Evolutionary conservation across 2,329 filamentous ascomycete genomes (phyloP), one percentile per base, ranked within the genome.

Genomic region (Neofusicoccum umdonicola): DNA sequence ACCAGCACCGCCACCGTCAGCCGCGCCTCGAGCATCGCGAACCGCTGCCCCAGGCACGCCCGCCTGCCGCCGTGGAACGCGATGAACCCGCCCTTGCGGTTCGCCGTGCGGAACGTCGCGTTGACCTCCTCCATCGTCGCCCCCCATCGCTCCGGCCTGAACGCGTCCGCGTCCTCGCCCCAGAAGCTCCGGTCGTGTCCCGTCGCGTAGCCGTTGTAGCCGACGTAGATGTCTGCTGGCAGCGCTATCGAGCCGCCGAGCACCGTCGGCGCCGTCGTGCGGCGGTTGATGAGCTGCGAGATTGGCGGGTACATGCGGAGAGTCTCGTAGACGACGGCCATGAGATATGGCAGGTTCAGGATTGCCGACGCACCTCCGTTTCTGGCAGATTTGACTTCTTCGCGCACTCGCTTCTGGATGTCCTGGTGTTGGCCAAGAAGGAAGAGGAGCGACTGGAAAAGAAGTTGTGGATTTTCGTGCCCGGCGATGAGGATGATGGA

Each of bases 271-370:
- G 68, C 66, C 0, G 76, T 77, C 3, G 76, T 76, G 31, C 69
- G 61, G 5, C 81, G 77, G 62, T 84, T 84, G 67, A 84, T 79
- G 47, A 84, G 73, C 65, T 84, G 81, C 0, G 76, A 78, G 58
- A 84, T 79, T 7, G 82, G 82, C 0, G 82, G 82, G 64, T 80
- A 82, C 51, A 84, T 74, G 1, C 82, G 80, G 12, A 84, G 75
- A 22, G 75, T 71, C 61, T 84, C 82, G 66, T 81, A 79, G 19
- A 84, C 72, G 27, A 81, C 74, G 0, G 82, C 72, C 1, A 77
- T 81, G 5, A 84, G 72, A 37, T 77, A 76, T 0, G 81, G 80
- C 34, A 82, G 71, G 39, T 17, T 45, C 15, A 45, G 31, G 39
- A 54, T 48, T n/a, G 60, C 37, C 6, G 47, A 17, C 1, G 37